Conservation (phyloP, 495 filamentous ascomycete genomes). For the Penicillium roqueforti region DNA sequence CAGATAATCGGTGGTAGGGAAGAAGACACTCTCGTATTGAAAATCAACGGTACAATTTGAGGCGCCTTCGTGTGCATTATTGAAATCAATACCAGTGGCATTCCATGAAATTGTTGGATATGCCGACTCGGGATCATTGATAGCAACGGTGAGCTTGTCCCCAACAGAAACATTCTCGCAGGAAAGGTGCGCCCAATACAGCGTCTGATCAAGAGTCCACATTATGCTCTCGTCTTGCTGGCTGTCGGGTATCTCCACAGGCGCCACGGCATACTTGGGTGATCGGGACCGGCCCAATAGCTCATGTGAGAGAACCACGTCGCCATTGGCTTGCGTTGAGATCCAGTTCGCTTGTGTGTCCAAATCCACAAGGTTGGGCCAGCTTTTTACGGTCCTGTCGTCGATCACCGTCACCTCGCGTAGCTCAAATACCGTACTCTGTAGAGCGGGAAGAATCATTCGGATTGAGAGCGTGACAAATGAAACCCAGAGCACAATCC, state of each 20-base stretch:
- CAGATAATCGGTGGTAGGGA: conserved; percentile 30
- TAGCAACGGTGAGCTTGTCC: conserved; percentile 20
- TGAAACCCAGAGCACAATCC: conserved; percentile 36
- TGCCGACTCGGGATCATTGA: conserved; percentile 18
- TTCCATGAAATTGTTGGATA: conserved; percentile 29
- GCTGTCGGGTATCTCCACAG: conserved; percentile 33
- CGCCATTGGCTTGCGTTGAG: conserved; percentile 29
- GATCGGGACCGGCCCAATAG: conserved; percentile 29
- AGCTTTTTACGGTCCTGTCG: conserved; percentile 29
- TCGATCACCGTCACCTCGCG: conserved; percentile 26
- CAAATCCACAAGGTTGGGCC: conserved; percentile 32
- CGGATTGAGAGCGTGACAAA: conserved; percentile 35
- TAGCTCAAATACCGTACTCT: conserved; percentile 36
- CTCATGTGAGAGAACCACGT: conserved; percentile 17
- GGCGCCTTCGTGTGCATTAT: conserved; percentile 14
- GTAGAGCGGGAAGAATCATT: conserved; percentile 37
- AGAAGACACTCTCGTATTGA: conserved; percentile 32
- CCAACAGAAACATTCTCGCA: conserved; percentile 26
- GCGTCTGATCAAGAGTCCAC: conserved; percentile 36
- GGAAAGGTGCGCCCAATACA: conserved; percentile 36
- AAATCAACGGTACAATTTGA: conserved; percentile 31
- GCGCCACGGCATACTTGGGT: conserved; percentile 31
- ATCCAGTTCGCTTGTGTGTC: conserved; percentile 36
- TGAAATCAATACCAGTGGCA: conserved; percentile 25
- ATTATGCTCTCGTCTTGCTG: conserved; percentile 23